Conservation (phyloP, 2,329 filamentous ascomycete genomes). For the Alternaria gaisen region DNA sequence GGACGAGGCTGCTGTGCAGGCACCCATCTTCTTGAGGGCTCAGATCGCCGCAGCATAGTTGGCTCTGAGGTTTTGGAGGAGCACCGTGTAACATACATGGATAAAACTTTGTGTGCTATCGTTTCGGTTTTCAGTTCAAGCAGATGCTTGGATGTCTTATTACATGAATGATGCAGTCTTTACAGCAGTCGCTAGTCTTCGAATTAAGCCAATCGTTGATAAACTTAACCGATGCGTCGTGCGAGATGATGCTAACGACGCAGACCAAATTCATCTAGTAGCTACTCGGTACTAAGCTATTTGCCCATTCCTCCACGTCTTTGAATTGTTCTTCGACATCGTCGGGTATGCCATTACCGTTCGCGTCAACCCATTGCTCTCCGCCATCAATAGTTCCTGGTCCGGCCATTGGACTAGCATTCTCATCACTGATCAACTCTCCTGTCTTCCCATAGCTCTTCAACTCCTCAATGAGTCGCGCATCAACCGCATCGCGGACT, state of each 20-base stretch:
- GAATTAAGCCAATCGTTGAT: background rate
- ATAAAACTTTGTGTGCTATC: background rate
- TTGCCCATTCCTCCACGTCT: constrained; percentile 62
- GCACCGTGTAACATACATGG: background rate
- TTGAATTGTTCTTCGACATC: constrained; percentile 57
- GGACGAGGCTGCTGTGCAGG: constrained; percentile 30
- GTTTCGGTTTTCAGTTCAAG: background rate
- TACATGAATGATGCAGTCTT: background rate
- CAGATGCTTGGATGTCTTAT: background rate
- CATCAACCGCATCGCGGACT: constrained; percentile 57
- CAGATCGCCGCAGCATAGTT: constrained; percentile 2
- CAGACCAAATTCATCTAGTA: constrained; percentile 22
- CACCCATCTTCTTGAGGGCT: constrained; percentile 30
- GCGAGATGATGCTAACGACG: background rate
- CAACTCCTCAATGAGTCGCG: constrained; percentile 55
- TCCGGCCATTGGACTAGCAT: constrained; percentile 52
- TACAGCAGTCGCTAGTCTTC: background rate
- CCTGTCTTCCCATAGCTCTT: constrained; percentile 58
- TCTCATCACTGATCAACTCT: constrained; percentile 59
- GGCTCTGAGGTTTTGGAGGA: background rate
- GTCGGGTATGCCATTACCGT: constrained; percentile 63
- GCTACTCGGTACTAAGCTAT: constrained; percentile 54
- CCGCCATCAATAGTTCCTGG: constrained; percentile 53
- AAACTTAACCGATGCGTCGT: background rate
- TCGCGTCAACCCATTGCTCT: constrained; percentile 54